Evolutionary conservation across 2,329 filamentous ascomycete genomes (phyloP).

Genomic region (Alternaria conjuncta): DNA sequence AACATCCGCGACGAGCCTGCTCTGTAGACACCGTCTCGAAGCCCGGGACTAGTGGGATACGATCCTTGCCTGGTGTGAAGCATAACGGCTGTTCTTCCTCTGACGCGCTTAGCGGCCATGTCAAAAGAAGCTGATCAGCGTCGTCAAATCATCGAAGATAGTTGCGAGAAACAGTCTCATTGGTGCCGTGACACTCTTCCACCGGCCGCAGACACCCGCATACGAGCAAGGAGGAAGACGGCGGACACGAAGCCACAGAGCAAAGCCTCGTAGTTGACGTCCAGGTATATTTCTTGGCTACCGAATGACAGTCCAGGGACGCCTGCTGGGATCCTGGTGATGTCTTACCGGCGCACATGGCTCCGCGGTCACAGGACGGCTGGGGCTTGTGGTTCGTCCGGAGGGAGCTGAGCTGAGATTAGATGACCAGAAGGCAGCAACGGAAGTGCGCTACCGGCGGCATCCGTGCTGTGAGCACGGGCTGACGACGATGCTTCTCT

Average conservation of each 20-base stretch:
- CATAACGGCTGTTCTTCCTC: background rate
- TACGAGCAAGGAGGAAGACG: slow-evolving; percentile 1
- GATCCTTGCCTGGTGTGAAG: slow-evolving; percentile 1
- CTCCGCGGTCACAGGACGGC: background rate
- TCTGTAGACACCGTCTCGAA: background rate
- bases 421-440: slow-evolving; percentile 2
- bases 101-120: background rate
- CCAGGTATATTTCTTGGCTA: slow-evolving; percentile 1
- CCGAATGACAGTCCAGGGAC: slow-evolving; percentile 8
- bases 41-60: background rate
- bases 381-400: slow-evolving; percentile 19
- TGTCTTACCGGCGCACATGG: slow-evolving; percentile 21
- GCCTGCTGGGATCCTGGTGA: background rate
- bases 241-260: slow-evolving; percentile 6
- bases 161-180: background rate
- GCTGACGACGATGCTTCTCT: background rate
- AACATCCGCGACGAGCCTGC: background rate
- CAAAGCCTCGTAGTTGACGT: slow-evolving; percentile 1
- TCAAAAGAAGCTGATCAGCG: background rate
- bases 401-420: background rate
- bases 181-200: slow-evolving; percentile 7
- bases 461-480: slow-evolving; percentile 8
- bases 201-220: slow-evolving; percentile 3
- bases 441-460: slow-evolving; percentile 12
- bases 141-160: background rate